These are phyloP conservation scores for Aegle marmelos DNA, from an alignment of 345 rosid genomes.

Conservation along the genomic window DNA sequence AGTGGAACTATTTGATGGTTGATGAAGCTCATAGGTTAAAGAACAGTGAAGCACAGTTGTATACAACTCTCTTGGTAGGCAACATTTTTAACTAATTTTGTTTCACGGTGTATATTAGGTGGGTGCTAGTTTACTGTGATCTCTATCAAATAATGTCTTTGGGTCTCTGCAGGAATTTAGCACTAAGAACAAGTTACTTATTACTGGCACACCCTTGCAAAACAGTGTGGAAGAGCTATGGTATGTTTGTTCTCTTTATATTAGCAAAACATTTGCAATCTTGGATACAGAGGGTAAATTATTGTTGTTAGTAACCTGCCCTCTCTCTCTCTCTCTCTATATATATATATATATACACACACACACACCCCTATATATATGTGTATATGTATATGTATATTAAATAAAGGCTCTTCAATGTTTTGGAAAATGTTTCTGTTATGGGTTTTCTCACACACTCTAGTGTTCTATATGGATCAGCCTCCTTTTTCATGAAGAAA, in stretches of 20 bases:
- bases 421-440: background rate
- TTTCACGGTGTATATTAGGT: conserved; percentile 2
- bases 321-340: too few species aligned
- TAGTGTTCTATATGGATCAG: background rate
- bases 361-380: too few species aligned
- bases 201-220: conserved; percentile 98
- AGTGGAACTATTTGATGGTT: conserved; percentile 98
- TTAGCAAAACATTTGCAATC: background rate
- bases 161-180: conserved; percentile 73
- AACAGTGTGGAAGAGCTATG: conserved; percentile 99
- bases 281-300: background rate
- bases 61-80: conserved; percentile 83
- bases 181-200: conserved; percentile 95
- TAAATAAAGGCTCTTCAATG: background rate
- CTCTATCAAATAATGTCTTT: conserved; percentile 7
- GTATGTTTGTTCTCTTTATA: conserved; percentile 38
- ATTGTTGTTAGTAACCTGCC: background rate
- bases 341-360: too few species aligned
- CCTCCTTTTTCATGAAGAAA: background rate
- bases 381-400: too few species aligned
- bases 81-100: conserved; percentile 12
- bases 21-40: conserved; percentile 99
- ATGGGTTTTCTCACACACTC: background rate
- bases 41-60: conserved; percentile 97
- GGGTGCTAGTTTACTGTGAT: conserved; percentile 19